A percentile compares a stretch with the other conserved stretches of the same genome.
Evolutionary conservation across 2,329 filamentous ascomycete species (phyloP).

Genomic region (Aspergillus hiratsukae): DNA sequence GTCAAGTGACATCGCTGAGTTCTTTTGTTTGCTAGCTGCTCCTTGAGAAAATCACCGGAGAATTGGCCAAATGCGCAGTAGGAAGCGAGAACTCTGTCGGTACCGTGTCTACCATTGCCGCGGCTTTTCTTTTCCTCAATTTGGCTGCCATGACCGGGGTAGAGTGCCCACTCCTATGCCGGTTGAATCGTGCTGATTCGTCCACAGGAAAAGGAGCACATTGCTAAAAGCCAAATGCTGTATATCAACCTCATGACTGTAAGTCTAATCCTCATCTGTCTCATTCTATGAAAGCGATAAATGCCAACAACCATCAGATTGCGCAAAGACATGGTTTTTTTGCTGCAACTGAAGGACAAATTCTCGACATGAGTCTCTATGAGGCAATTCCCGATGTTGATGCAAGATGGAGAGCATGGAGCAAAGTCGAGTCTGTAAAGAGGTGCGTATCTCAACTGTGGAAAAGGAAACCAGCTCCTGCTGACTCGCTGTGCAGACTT

Average conservation of each 20-base stretch:
- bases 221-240: slow-evolving; percentile 49
- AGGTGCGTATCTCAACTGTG: slow-evolving; percentile 23
- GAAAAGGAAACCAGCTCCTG: background rate
- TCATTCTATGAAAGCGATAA: background rate
- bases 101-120: slow-evolving; percentile 46
- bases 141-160: slow-evolving; percentile 47
- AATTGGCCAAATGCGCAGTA: slow-evolving; percentile 41
- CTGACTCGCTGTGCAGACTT: slow-evolving; percentile 23
- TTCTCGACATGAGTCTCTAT: slow-evolving; percentile 39
- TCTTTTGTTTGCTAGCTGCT: slow-evolving; percentile 16
- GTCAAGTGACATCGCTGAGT: slow-evolving; percentile 8
- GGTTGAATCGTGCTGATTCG: slow-evolving; percentile 1
- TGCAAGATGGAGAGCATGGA: slow-evolving; percentile 50
- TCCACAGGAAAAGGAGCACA: slow-evolving; percentile 35
- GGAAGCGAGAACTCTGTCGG: slow-evolving; percentile 37
- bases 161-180: background rate
- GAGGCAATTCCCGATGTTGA: slow-evolving; percentile 43
- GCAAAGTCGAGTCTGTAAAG: slow-evolving; percentile 49
- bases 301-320: slow-evolving; percentile 20
- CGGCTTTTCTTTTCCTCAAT: slow-evolving; percentile 46
- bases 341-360: slow-evolving; percentile 43
- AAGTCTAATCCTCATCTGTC: slow-evolving; percentile 5
- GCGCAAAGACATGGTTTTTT: slow-evolving; percentile 50
- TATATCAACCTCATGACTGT: slow-evolving; percentile 48
- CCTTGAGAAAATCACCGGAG: slow-evolving; percentile 39